These are phyloP conservation scores for Neofusicoccum laricinum DNA, from an alignment of 2,329 filamentous ascomycete genomes.

Conservation along the genomic window DNA sequence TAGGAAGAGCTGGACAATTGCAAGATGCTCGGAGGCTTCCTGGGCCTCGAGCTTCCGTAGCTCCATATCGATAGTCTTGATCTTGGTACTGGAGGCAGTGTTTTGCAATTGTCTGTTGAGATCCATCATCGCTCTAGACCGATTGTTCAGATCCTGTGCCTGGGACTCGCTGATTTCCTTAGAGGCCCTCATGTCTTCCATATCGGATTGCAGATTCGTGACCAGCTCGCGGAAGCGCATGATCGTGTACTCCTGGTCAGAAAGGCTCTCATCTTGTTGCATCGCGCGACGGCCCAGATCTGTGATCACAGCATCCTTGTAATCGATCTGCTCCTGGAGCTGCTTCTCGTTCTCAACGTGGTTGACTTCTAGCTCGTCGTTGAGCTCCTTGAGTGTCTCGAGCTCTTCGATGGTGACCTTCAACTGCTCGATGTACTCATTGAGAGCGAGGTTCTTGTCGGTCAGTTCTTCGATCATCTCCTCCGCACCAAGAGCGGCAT, in stretches of 20 bases:
- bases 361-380: conserved; percentile 90
- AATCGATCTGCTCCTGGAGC: conserved; percentile 88
- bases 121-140: conserved; percentile 93
- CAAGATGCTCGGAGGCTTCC: conserved; percentile 82
- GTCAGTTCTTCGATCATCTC: conserved; percentile 92
- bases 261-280: conserved; percentile 75
- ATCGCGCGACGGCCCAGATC: conserved; percentile 72
- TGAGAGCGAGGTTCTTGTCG: conserved; percentile 79
- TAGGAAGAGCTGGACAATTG: conserved; percentile 79
- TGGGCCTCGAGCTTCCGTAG: conserved; percentile 82
- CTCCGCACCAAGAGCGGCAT: conserved; percentile 82
- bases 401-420: conserved; percentile 80
- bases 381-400: conserved; percentile 85
- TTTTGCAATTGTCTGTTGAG: conserved; percentile 91
- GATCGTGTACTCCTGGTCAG: conserved; percentile 88
- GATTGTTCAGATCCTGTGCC: conserved; percentile 82
- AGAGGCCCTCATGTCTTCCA: conserved; percentile 89
- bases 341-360: conserved; percentile 92
- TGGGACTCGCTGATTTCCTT: conserved; percentile 91
- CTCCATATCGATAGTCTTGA: conserved; percentile 91
- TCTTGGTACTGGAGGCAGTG: conserved; percentile 85
- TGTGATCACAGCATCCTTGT: conserved; percentile 78
- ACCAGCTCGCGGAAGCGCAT: conserved; percentile 87
- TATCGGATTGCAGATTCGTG: conserved; percentile 75
- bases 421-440: conserved; percentile 79